phyloP scores from a whole-genome alignment of 768 basidiomycete species.

The Mycena vitilis region DNA sequence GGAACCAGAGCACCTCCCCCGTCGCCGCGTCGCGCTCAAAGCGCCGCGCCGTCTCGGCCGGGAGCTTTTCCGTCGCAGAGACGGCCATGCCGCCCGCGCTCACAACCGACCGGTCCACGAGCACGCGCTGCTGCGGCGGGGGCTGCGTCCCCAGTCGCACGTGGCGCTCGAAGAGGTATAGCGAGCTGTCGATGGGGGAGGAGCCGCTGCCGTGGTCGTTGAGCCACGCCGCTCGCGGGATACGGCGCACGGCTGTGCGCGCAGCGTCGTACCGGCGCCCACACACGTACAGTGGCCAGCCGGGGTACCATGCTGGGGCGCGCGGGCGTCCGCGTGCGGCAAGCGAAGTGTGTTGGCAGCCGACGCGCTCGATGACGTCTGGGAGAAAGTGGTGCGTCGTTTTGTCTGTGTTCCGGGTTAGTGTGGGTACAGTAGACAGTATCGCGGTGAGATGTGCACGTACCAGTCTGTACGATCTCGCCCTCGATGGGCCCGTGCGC shows the following conservation, averaged over 20 bases:
- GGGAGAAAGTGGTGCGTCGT: conserved; percentile 78
- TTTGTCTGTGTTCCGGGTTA: conserved; percentile 55
- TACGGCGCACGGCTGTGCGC: conserved; percentile 57
- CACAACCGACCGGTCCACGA: conserved; percentile 58
- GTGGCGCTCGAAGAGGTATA: conserved; percentile 28
- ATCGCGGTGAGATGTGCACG: background rate
- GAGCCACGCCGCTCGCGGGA: conserved; percentile 48
- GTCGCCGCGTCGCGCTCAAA: conserved; percentile 75
- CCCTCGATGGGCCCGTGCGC: conserved; percentile 24
- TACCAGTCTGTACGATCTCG: conserved; percentile 33
- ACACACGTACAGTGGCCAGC: conserved; percentile 81
- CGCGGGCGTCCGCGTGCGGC: conserved; percentile 74
- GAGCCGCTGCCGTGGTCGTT: conserved; percentile 52
- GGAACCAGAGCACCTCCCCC: conserved; percentile 80
- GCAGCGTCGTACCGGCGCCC: conserved; percentile 75
- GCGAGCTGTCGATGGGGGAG: conserved; percentile 31
- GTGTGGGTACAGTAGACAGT: background rate
- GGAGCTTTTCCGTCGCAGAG: conserved; percentile 60
- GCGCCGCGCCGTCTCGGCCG: conserved; percentile 61
- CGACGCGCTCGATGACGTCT: conserved; percentile 75
- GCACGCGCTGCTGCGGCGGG: conserved; percentile 39
- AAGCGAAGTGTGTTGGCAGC: conserved; percentile 63
- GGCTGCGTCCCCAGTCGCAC: conserved; percentile 43
- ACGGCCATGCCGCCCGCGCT: conserved; percentile 58
- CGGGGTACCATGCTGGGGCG: conserved; percentile 73